Base-by-base conservation (phyloP, 441 rosid genomes). In the Populus hybrid region DNA sequence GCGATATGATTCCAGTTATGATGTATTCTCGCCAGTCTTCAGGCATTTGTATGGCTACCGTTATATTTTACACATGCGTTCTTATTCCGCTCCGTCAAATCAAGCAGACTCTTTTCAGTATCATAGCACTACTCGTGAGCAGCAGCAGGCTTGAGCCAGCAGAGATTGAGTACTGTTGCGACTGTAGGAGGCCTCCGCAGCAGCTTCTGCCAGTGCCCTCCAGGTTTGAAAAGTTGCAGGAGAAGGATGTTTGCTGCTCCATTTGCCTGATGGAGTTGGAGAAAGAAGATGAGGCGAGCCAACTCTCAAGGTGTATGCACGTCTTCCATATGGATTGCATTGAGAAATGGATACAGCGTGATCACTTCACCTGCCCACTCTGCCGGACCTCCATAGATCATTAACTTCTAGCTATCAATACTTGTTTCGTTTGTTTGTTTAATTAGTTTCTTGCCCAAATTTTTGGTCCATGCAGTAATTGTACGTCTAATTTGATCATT, bases 361-460 rank as follows among this genome's bases (percentile, higher is more conserved):
- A 81, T 46, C 85, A 87, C 53, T 85, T 89, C 75, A 91, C 96
- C 61, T 91, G 98, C 78, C 96, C 96, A 7, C 90, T 93, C 28
- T 91, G 98, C 76, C 79, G 96, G 80, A 83, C 90, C 40, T 80
- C 81, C 63, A 10, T 71, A 2, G 63, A 57, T 57, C 3, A 57
- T 57, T 57, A 57, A 57, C 63, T 57, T 57, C 7, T 57, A 57
- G 63, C 63, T 18, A 8, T 57, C 63, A n/a, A 3, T 7, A 19
- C 63, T 57, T 14, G 2, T 16, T 50, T 16, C n/a, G 18, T 50
- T 18, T 50, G 59, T 50, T 16, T 50, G 59, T 50, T 18, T 50
- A 16, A 50, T 50, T 16, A 18, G 6, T 14, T 14, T 50, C 59
- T 50, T 50, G 1, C 59, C 16, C 59, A 50, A 16, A 16, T 50